Evolutionary conservation across 1,139 yeast species (phyloP).

Genomic region (Pichia sp.): DNA sequence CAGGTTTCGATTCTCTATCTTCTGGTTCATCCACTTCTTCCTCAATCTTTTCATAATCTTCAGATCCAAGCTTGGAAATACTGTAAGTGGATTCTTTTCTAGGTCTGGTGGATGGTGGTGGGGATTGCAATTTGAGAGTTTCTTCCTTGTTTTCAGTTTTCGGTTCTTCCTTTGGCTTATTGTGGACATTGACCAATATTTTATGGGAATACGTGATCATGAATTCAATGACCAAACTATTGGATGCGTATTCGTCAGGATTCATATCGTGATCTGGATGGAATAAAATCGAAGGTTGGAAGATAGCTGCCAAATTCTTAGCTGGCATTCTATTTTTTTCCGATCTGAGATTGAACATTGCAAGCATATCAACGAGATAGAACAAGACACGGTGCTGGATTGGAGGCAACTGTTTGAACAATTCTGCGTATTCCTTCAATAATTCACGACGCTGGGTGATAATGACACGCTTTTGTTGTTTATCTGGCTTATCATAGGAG

Average conservation of each 20-base stretch:
- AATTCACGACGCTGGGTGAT: conserved; percentile 59
- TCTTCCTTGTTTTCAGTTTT: not conserved
- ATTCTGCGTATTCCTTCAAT: conserved; percentile 63
- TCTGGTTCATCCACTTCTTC: conserved; percentile 2
- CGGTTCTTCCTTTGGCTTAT: not conserved
- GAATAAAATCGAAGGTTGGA: conserved; percentile 91
- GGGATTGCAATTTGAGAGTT: too few species aligned
- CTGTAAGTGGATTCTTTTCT: not conserved
- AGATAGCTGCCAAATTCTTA: conserved; percentile 89
- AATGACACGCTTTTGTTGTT: conserved; percentile 33
- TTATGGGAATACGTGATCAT: conserved; percentile 84
- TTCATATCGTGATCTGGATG: conserved; percentile 92
- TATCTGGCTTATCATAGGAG: not conserved
- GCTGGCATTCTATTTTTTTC: conserved; percentile 88
- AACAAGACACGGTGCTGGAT: conserved; percentile 81
- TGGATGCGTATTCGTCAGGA: conserved; percentile 86
- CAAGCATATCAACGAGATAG: conserved; percentile 81
- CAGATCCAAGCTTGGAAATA: not conserved
- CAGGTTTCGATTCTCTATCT: too few species aligned
- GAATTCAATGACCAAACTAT: conserved; percentile 86
- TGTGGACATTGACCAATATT: conserved; percentile 57
- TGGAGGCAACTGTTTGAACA: conserved; percentile 66
- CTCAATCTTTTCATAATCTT: conserved; percentile 3
- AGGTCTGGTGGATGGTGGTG: too few species aligned
- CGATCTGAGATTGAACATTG: conserved; percentile 80